Percentiles rank a stretch among this genome's conserved stretches.
Conservation (phyloP, 2,329 filamentous ascomycete genomes). For the Chaetomium globosum region DNA sequence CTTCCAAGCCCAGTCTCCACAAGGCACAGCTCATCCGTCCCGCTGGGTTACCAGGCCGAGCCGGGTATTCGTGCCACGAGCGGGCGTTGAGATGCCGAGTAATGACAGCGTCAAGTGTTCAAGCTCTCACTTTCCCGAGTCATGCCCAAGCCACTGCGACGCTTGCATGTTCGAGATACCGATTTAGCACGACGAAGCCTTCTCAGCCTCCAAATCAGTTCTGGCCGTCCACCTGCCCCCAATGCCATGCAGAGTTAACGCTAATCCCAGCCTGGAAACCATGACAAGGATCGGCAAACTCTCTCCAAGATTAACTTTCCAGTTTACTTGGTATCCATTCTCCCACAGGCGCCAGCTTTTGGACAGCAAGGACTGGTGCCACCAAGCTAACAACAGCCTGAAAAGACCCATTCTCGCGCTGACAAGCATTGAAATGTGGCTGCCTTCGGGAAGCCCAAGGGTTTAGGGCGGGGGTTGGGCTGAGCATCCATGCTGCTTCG, state of each 20-base stretch:
- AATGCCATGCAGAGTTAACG: too few relatives aligned
- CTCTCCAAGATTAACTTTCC: not conserved
- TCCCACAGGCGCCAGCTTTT: not conserved
- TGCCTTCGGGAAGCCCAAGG: conserved; percentile 13
- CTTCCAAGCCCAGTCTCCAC: not conserved
- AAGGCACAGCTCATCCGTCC: not conserved
- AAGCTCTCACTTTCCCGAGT: too few relatives aligned
- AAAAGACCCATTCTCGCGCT: not conserved
- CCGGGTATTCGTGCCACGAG: not conserved
- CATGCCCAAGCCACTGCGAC: too few relatives aligned
- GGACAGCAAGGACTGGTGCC: not conserved
- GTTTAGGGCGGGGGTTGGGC: conserved; percentile 4
- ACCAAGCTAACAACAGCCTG: not conserved
- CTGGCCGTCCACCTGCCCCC: too few relatives aligned
- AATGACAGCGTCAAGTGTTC: not conserved
- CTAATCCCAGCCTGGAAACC: too few relatives aligned
- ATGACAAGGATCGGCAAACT: not conserved
- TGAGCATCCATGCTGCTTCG: conserved; percentile 1
- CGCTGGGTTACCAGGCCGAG: too few relatives aligned
- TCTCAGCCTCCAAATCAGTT: not conserved
- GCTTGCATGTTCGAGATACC: not conserved
- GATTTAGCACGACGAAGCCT: not conserved
- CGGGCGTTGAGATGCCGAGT: not conserved
- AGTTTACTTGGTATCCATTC: not conserved
- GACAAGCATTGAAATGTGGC: conserved; percentile 14